Conservation (phyloP, 148 eudicot species). For the Silene latifolia region DNA sequence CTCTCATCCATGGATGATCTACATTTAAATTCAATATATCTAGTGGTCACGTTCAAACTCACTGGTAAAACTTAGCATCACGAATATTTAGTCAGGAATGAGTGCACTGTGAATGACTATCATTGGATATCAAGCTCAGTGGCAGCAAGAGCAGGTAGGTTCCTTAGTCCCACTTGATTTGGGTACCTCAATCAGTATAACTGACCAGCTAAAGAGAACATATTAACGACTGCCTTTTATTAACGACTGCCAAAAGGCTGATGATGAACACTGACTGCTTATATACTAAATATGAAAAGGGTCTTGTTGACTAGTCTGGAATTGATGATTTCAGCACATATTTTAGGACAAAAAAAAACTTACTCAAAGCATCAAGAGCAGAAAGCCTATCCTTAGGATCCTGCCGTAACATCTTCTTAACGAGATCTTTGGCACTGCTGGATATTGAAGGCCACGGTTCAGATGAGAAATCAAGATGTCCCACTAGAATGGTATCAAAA, state of each 20-base stretch:
- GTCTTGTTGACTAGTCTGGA: background rate
- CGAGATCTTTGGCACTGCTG: slow-evolving; percentile 89
- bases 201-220: background rate
- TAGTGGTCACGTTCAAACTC: background rate
- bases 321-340: background rate
- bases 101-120: too few relatives aligned
- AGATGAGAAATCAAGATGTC: slow-evolving; percentile 80
- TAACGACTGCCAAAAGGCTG: background rate
- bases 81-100: background rate
- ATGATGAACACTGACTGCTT: background rate
- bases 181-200: background rate
- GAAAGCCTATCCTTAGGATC: slow-evolving; percentile 89
- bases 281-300: background rate
- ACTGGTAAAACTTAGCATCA: background rate
- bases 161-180: background rate
- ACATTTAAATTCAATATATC: slow-evolving; percentile 27
- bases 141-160: background rate
- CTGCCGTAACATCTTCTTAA: slow-evolving; percentile 77
- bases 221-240: background rate
- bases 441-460: slow-evolving; percentile 97
- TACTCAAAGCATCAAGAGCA: slow-evolving; percentile 81
- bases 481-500: slow-evolving; percentile 74
- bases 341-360: slow-evolving; percentile 22
- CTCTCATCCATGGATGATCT: slow-evolving; percentile 99
- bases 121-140: background rate